Conservation (phyloP, 176 grass and related monocot genomes). For the Typha latifolia region DNA sequence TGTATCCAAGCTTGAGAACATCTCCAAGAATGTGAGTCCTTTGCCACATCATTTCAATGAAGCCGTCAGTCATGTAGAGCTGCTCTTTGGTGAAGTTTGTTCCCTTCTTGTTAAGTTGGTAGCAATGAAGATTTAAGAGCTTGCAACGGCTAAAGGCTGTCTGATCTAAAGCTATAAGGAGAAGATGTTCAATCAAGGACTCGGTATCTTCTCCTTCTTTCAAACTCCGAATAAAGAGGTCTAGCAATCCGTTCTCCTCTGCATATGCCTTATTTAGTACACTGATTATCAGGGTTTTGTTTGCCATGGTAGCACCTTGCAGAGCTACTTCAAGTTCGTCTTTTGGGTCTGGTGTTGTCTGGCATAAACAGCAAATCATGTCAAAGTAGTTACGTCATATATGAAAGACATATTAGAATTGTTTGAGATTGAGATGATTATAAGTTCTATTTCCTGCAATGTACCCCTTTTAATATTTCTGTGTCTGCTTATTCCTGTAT, state of each 20-base stretch:
- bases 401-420: neutral
- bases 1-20: constrained; percentile 67
- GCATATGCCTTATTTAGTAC: constrained; percentile 63
- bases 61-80: constrained; percentile 53
- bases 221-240: constrained; percentile 55
- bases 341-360: neutral
- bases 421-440: neutral
- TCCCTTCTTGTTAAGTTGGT: neutral
- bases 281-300: constrained; percentile 63
- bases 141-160: constrained; percentile 26
- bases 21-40: constrained; percentile 37
- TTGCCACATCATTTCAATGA: constrained; percentile 61
- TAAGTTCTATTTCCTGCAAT: neutral
- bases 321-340: constrained; percentile 34
- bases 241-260: constrained; percentile 53
- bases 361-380: constrained; percentile 1
- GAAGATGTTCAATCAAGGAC: constrained; percentile 44
- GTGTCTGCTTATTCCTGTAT: no score
- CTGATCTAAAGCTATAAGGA: constrained; percentile 45
- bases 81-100: constrained; percentile 48
- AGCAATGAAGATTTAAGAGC: constrained; percentile 40
- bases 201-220: constrained; percentile 40
- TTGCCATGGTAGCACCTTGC: constrained; percentile 39
- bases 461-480: neutral
- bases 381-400: neutral